Evolutionary conservation across 768 basidiomycete genomes (phyloP), one percentile per base, ranked within the genome.

Genomic region (Tubosaeta sp.): DNA sequence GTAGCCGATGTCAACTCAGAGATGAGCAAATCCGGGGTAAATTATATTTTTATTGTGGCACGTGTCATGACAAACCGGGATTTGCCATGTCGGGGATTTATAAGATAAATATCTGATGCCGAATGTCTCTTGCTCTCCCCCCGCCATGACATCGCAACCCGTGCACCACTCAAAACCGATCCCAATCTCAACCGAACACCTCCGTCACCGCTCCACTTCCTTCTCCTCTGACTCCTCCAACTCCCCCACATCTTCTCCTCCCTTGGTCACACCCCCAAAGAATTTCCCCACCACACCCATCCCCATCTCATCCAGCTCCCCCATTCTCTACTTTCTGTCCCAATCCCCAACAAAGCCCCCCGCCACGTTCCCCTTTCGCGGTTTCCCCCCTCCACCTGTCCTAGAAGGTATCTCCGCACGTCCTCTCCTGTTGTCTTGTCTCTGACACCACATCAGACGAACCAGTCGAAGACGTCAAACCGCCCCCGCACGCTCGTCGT

Each of bases 261-360:
- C 80, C 37, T 66, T 78, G 19, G 72, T 72, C 37, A 82, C 83
- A 3, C 85, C 83, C 4, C 85, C 83, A 22, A 63, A 73, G 43
- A 72, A 74, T 10, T 56, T 70, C 2, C 57, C 65, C 11, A 69
- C 72, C 2, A 73, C 78, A 3, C 74, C 74, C 42, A 61, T 82
- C 43, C 71, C 75, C 7, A 63, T 76, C 10, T 82, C 84, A 5
- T 80, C 86, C 6, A 78, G 75, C 5, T 88, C 88, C 4, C 88
- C 88, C 43, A 84, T 89, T 49, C 69, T 90, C 46, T 84, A 85
- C 65, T 85, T 86, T 68, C 65, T 88, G 38, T 67, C 66, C 46
- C 82, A 85, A 57, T 80, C 83, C 3, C 82, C 85, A 10, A 43
- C 82, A 13, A 83, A 81, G 59, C 59, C 74, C 0, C 69, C 72